Base-by-base conservation (phyloP, 768 basidiomycete genomes). In the Tricholoma flavovirens region DNA sequence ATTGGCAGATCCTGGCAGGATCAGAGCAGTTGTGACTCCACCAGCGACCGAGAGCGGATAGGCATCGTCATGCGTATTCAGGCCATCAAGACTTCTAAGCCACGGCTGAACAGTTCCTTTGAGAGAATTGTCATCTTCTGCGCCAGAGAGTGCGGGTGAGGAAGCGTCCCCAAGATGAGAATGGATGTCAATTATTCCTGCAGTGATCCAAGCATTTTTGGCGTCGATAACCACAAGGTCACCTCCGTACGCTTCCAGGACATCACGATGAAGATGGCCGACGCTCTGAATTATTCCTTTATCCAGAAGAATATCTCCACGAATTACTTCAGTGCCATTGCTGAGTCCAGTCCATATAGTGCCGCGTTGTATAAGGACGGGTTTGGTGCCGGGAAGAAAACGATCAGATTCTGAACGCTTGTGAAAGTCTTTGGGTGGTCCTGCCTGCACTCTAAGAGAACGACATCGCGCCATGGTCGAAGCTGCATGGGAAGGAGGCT, bases 271-370 rank as follows among this genome's bases (percentile, higher is more conserved):
- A 64, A 86, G 64, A 52, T 73, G 63, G 0, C 87, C 87, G 24
- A 90, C 72, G 15, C 69, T 75, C 66, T 82, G 78, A 57, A 90
- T 83, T 17, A 90, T 60, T 4, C 87, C 88, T 49, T 79, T 81
- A 60, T 89, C 83, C 36, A 97, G 64, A 2, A 90, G 73, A 9
- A 95, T 71, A 57, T 88, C 87, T 1, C 82, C 87, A 5, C 70
- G 68, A 36, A 90, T 53, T 24, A 92, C 76, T 57, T 87, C 75
- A 1, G 82, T 82, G 0, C 91, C 91, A 42, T 87, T 83, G 24
- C 82, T 65, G 21, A 69, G 66, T 7, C 91, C 90, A 1, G 91
- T 94, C 93, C 93, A 95, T 59, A 96, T 79, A 26, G 76, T 89
- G 22, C 85, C 92, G 59, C 92, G 88, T 67, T 75, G 79, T 54